Evolutionary conservation across 805 yeast genomes (phyloP), one percentile per base, ranked within the genome.

Genomic region (Candida coleopterorum): DNA sequence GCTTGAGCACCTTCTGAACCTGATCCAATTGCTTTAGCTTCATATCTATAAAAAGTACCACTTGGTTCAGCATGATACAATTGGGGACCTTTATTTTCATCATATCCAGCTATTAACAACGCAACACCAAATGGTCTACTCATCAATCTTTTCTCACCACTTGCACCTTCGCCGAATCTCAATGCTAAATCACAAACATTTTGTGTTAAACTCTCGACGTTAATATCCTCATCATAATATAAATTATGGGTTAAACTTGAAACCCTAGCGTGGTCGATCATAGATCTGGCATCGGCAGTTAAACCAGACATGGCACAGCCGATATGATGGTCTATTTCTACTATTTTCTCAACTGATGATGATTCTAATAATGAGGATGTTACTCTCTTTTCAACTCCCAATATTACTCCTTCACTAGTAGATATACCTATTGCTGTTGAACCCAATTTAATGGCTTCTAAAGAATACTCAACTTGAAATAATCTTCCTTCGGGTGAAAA

Each of bases 91-190:
- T 86, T 81, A 50, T 86, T 94, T 42, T 78, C 72, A 65, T 93
- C 98, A 49, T 80, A 74, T 34, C 99, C 99, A 4, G 97, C 98
- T 54, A 93, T 83, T 52, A 93, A 74, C 47, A 93, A 67, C 2
- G 99, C 99, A 34, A 93, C 99, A 57, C 99, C 99, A 60, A 93
- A 93, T 9, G 99, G 99, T 67, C 99, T 80, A 4, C 96, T 87
- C 99, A 93, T 85, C 46, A 83, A 72, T 58, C 94, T 76, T 60
- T 90, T 90, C 57, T 93, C 97, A 40, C 96, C 97, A 27, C 88
- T 80, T 3, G 95, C 96, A 48, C 96, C 96, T 68, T 90, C 98
- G 40, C 97, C 97, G 49, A 90, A 90, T 57, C 97, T 77, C 50
- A 93, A 71, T 2, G 99, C 97, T 55, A 93, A 74, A 64, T 93